Evolutionary conservation across 306 rosid species (phyloP).

Genomic region (Astragalus membranaceus): DNA sequence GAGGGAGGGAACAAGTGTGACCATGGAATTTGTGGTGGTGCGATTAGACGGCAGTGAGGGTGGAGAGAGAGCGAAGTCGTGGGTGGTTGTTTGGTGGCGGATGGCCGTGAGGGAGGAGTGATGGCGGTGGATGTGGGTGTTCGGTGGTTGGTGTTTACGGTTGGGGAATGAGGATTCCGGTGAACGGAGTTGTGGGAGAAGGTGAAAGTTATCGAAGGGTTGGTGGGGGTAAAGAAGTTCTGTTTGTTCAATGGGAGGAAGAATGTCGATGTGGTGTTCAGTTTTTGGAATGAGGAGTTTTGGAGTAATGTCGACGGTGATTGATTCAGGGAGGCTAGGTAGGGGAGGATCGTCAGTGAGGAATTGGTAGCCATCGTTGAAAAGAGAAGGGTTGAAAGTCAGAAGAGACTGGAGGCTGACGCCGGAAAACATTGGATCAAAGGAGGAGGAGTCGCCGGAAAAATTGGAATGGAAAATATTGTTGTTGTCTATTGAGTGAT

Average conservation of each 20-base stretch:
- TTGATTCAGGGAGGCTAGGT: background rate
- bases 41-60: too few species aligned
- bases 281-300: conserved; percentile 2
- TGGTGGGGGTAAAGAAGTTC: background rate
- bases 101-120: too few species aligned
- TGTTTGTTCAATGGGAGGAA: background rate
- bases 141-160: conserved; percentile 22
- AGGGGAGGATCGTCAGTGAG: background rate
- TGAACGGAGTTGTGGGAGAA: conserved; percentile 49
- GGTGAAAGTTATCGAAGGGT: conserved; percentile 17
- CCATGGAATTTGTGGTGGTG: too few species aligned
- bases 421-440: conserved; percentile 46
- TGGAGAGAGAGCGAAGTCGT: too few species aligned
- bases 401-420: conserved; percentile 47
- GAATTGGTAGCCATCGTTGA: background rate
- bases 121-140: background rate
- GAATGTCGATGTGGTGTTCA: conserved; percentile 26
- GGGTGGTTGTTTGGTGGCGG: too few species aligned
- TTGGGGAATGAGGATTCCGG: conserved; percentile 1
- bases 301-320: background rate
- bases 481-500: conserved; percentile 10
- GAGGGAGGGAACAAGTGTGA: too few species aligned
- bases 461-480: background rate
- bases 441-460: background rate
- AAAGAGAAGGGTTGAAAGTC: conserved; percentile 16